These are phyloP conservation scores for Xylaria curta DNA, from an alignment of 495 filamentous ascomycete genomes.

Conservation along the genomic window DNA sequence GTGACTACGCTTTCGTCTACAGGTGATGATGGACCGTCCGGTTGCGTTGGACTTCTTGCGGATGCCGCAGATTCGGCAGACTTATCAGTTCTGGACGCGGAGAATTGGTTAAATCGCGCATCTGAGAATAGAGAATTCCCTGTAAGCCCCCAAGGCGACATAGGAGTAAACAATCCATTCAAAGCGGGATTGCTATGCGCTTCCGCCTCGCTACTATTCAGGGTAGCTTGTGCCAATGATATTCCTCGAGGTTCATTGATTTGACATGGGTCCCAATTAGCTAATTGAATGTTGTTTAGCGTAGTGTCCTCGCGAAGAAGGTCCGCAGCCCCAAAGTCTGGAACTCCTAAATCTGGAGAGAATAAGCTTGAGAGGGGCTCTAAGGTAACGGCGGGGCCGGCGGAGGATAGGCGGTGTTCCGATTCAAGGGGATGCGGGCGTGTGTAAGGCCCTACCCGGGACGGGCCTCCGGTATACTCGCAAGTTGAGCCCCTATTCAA, in stretches of 20 bases:
- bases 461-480: background rate
- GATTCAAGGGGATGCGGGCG: background rate
- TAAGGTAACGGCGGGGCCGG: background rate
- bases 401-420: background rate
- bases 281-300: background rate
- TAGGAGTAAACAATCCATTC: background rate
- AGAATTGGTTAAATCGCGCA: background rate
- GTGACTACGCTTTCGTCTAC: background rate
- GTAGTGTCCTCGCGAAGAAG: background rate
- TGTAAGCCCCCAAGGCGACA: background rate
- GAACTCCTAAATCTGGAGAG: background rate
- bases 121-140: background rate
- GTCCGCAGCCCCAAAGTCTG: background rate
- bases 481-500: slow-evolving; percentile 3
- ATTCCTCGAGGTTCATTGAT: background rate
- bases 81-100: background rate
- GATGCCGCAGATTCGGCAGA: background rate
- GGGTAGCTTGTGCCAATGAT: background rate
- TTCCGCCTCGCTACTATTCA: background rate
- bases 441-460: background rate
- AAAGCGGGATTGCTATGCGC: background rate
- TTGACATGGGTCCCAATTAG: background rate
- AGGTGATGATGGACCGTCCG: background rate
- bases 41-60: background rate
- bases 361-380: slow-evolving; percentile 4